phyloP scores from a whole-genome alignment of 164 flowering plant species.

The Kingdonia uniflora region DNA sequence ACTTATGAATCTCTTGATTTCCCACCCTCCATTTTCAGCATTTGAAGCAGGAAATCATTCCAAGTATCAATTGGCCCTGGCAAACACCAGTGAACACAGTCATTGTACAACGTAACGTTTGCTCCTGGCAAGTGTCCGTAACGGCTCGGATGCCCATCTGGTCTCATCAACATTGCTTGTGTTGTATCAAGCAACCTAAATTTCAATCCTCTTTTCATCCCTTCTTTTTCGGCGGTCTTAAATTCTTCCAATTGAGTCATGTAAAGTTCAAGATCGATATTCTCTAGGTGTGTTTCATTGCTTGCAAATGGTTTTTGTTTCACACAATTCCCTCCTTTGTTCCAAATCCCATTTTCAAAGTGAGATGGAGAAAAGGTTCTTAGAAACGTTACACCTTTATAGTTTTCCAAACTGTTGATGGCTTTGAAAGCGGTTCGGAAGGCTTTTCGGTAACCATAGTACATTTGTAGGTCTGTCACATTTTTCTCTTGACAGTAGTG shows the following conservation, averaged over 20 bases:
- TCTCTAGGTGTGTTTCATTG: constrained; percentile 19
- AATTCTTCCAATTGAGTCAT: constrained; percentile 30
- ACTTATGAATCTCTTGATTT: too few relatives aligned
- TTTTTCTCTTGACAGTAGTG: constrained; percentile 34
- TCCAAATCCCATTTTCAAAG: constrained; percentile 57
- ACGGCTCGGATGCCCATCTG: constrained; percentile 35
- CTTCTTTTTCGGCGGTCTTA: constrained; percentile 17
- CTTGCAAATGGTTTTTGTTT: constrained; percentile 36
- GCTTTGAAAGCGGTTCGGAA: constrained; percentile 45
- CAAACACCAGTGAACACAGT: constrained; percentile 41
- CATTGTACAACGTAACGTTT: constrained; percentile 20
- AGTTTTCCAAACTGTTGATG: constrained; percentile 24
- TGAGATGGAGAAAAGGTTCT: constrained; percentile 59
- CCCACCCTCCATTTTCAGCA: constrained; percentile 23
- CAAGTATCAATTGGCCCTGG: constrained; percentile 37
- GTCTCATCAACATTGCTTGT: too few relatives aligned
- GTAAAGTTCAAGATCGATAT: constrained; percentile 18
- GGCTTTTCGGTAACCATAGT: constrained; percentile 40
- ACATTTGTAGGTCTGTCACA: constrained; percentile 30
- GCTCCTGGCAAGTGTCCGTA: constrained; percentile 25
- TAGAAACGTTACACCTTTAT: constrained; percentile 31
- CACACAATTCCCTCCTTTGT: constrained; percentile 61
- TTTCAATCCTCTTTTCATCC: constrained; percentile 17
- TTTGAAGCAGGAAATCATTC: constrained; percentile 30
- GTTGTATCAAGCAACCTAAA: constrained; percentile 29